Conservation (phyloP, 1,284 basidiomycete species). For the Ceratobasidium sp. region DNA sequence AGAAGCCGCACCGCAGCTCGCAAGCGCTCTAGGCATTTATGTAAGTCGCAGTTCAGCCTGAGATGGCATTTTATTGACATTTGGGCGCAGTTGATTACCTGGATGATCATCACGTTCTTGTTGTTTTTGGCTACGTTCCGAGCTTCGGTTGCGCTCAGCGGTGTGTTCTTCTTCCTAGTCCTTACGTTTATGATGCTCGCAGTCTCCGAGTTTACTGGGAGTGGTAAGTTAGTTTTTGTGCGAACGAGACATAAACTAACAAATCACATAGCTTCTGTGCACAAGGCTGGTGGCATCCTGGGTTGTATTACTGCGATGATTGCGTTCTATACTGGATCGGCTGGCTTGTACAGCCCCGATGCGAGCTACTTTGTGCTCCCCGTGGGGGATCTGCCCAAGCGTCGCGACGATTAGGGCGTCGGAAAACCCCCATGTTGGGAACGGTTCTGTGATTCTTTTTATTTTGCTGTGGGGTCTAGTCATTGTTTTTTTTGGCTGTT, state of each 20-base stretch:
- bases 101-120: conserved; percentile 48
- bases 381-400: conserved; percentile 36
- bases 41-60: conserved; percentile 48
- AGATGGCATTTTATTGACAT: background rate
- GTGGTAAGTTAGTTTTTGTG: background rate
- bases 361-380: conserved; percentile 38
- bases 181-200: conserved; percentile 56
- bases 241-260: background rate
- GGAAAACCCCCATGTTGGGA: background rate
- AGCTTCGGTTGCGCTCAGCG: conserved; percentile 52
- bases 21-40: conserved; percentile 53
- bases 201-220: conserved; percentile 47
- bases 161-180: conserved; percentile 60
- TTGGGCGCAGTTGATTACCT: conserved; percentile 1
- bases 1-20: conserved; percentile 46
- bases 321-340: conserved; percentile 53
- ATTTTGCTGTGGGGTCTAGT: background rate
- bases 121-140: conserved; percentile 49
- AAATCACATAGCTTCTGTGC: background rate
- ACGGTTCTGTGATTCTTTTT: background rate
- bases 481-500: background rate
- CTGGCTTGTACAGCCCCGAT: conserved; percentile 63
- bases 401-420: conserved; percentile 1
- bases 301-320: conserved; percentile 20
- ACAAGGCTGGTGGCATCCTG: conserved; percentile 30